Percentiles rank a stretch among this genome's conserved stretches.
Conservation (phyloP, 345 rosid genomes). For the Combretum micranthum region DNA sequence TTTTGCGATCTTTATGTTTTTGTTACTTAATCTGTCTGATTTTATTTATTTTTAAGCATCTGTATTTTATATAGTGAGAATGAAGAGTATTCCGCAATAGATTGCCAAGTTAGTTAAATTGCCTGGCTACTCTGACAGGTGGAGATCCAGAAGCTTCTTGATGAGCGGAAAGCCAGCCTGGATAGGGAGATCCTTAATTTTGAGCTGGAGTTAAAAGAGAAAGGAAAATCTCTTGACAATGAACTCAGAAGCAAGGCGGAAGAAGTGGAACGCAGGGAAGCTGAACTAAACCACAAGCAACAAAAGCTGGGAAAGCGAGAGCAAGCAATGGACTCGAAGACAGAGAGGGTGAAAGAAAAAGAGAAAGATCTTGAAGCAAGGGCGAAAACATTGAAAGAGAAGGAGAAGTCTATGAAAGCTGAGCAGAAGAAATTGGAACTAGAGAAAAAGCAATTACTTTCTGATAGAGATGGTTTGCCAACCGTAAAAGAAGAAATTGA, state of each 20-base stretch:
- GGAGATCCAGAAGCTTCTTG: slow-evolving; percentile 60
- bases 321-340: slow-evolving; percentile 41
- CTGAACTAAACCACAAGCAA: slow-evolving; percentile 43
- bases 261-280: slow-evolving; percentile 39
- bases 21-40: no score
- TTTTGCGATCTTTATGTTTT: no score
- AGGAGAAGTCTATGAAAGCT: slow-evolving; percentile 43
- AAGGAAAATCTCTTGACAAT: slow-evolving; percentile 47
- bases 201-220: slow-evolving; percentile 50
- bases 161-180: slow-evolving; percentile 49
- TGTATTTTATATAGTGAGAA: no score
- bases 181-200: slow-evolving; percentile 45
- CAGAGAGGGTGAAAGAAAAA: slow-evolving; percentile 60
- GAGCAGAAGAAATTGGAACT: slow-evolving; percentile 56
- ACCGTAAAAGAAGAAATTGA: slow-evolving; percentile 57
- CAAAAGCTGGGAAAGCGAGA: slow-evolving; percentile 52
- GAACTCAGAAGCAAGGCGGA: slow-evolving; percentile 45
- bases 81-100: neutral
- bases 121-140: slow-evolving; percentile 29
- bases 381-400: slow-evolving; percentile 45
- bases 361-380: slow-evolving; percentile 61
- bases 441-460: slow-evolving; percentile 40
- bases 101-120: neutral
- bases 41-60: no score
- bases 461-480: slow-evolving; percentile 45